Evolutionary conservation across 2,329 filamentous ascomycete species (phyloP).

Genomic region (Colletotrichum sp.): DNA sequence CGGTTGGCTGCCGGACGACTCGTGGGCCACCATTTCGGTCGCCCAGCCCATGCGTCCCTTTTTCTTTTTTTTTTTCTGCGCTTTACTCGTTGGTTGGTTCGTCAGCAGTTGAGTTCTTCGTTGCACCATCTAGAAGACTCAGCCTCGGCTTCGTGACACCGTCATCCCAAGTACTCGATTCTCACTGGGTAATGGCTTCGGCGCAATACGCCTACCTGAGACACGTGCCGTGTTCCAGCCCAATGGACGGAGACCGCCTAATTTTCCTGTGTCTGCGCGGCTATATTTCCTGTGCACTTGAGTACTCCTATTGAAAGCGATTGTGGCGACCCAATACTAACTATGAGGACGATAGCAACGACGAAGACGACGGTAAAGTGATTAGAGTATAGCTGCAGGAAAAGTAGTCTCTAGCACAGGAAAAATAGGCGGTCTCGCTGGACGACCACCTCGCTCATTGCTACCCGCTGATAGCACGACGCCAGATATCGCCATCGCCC

Average conservation of each 20-base stretch:
- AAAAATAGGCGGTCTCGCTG: too few relatives aligned
- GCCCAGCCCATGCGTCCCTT: background rate
- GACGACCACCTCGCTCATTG: background rate
- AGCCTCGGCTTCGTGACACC: background rate
- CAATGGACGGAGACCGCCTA: background rate
- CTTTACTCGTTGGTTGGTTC: background rate
- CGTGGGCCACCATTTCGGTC: background rate
- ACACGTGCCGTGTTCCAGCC: background rate
- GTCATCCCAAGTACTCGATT: background rate
- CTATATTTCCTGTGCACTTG: too few relatives aligned
- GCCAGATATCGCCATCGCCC: constrained; percentile 7
- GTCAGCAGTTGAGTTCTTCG: background rate
- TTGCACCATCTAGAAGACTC: background rate
- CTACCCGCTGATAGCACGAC: background rate
- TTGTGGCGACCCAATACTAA: too few relatives aligned
- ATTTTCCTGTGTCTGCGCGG: too few relatives aligned
- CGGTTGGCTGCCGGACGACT: background rate
- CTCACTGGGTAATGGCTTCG: background rate
- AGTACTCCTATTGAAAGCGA: too few relatives aligned
- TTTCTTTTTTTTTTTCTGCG: background rate
- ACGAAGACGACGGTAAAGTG: too few relatives aligned
- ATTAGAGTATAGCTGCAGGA: too few relatives aligned
- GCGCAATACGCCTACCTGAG: constrained; percentile 9
- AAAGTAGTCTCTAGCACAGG: too few relatives aligned
- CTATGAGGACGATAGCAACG: too few relatives aligned